These are phyloP conservation scores for Aureobasidium sp. DNA, from an alignment of 2,329 filamentous ascomycete genomes.

Conservation along the genomic window DNA sequence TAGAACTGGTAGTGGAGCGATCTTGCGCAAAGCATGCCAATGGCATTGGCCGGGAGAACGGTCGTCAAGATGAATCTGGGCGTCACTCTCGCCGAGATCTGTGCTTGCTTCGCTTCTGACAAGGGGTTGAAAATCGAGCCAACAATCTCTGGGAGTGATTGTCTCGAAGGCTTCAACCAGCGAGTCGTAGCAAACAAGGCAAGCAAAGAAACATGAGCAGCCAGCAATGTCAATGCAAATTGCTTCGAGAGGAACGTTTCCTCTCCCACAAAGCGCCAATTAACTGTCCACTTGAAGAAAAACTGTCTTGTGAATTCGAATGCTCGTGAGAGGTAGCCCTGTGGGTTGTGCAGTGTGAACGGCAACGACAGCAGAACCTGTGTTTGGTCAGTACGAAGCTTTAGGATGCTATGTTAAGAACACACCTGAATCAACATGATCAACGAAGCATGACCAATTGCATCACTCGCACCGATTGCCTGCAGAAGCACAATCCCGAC, in stretches of 20 bases:
- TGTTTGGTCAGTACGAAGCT: neutral
- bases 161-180: conserved; percentile 64
- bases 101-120: conserved; percentile 46
- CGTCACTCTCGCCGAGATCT: conserved; percentile 51
- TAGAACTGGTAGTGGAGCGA: conserved; percentile 95
- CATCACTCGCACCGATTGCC: conserved; percentile 55
- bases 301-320: conserved; percentile 91
- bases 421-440: conserved; percentile 71
- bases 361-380: conserved; percentile 52
- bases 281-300: conserved; percentile 97
- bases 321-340: conserved; percentile 68
- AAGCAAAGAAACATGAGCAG: conserved; percentile 57
- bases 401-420: conserved; percentile 14
- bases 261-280: conserved; percentile 93
- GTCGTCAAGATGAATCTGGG: conserved; percentile 67
- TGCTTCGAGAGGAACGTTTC: conserved; percentile 61
- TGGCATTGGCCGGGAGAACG: conserved; percentile 64
- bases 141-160: conserved; percentile 48
- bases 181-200: conserved; percentile 54
- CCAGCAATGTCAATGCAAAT: conserved; percentile 61
- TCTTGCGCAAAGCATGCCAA: conserved; percentile 77
- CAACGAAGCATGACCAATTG: conserved; percentile 59
- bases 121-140: conserved; percentile 36
- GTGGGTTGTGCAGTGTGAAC: conserved; percentile 57
- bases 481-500: conserved; percentile 69